Evolutionary conservation across 805 yeast species (phyloP).

Genomic region (Saturnispora gosingensis): DNA sequence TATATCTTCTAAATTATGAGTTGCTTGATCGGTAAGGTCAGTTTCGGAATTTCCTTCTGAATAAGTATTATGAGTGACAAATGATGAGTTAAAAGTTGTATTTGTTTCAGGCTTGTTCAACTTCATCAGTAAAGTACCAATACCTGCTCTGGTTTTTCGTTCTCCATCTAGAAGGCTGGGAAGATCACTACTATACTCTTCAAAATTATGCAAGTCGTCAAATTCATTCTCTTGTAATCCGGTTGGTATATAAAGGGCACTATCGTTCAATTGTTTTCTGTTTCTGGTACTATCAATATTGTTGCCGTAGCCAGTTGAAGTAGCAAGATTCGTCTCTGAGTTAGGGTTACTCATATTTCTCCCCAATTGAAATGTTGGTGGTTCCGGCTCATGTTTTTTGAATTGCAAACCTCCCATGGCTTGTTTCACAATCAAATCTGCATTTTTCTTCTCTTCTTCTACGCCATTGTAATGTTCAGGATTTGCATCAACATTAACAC

Average conservation of each 20-base stretch:
- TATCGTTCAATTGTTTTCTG: neutral
- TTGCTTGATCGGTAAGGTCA: conserved; percentile 4
- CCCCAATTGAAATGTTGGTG: neutral
- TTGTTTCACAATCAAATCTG: conserved; percentile 37
- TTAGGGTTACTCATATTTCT: neutral
- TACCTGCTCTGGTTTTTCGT: conserved; percentile 72
- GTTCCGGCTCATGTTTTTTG: conserved; percentile 1
- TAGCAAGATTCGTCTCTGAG: neutral
- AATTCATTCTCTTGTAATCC: conserved; percentile 14
- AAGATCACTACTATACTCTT: conserved; percentile 33
- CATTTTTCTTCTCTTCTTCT: conserved; percentile 42
- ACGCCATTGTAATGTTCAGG: neutral
- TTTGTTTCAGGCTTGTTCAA: conserved; percentile 42
- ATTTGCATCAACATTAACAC: neutral
- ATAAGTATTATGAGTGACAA: neutral
- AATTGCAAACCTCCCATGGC: conserved; percentile 2
- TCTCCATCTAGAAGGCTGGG: conserved; percentile 35
- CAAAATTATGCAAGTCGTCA: conserved; percentile 17
- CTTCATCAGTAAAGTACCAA: conserved; percentile 65
- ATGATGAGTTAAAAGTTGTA: conserved; percentile 1
- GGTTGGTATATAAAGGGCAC: conserved; percentile 4
- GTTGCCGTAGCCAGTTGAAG: neutral
- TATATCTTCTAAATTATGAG: conserved; percentile 1
- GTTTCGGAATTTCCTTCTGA: conserved; percentile 5
- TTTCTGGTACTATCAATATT: neutral